Conservation (phyloP, 2,329 filamentous ascomycete species). For the Trichophaea hybrida region DNA sequence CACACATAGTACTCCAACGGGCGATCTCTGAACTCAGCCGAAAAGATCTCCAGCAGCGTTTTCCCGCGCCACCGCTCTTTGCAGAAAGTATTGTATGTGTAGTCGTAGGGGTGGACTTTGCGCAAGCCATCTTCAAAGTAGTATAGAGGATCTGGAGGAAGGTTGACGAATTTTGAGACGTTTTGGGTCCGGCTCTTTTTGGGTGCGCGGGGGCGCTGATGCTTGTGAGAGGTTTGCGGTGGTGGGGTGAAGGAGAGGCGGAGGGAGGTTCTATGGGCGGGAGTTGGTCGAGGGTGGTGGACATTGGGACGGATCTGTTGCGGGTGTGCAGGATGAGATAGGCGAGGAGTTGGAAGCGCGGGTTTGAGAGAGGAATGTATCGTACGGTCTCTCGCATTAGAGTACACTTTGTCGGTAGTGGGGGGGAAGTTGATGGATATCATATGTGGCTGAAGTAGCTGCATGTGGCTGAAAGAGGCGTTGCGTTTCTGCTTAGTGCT, state of each 20-base stretch:
- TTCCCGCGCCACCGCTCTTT: conserved; percentile 86
- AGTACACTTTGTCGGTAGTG: background rate
- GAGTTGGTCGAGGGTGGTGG: background rate
- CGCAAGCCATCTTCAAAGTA: conserved; percentile 70
- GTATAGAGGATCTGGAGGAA: conserved; percentile 37
- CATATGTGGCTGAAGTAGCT: no score
- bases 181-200: background rate
- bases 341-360: conserved; percentile 3
- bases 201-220: background rate
- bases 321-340: background rate
- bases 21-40: conserved; percentile 80
- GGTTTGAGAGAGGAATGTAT: background rate
- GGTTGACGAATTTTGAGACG: conserved; percentile 14
- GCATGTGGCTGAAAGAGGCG: no score
- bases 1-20: conserved; percentile 70
- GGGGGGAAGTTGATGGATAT: no score
- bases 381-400: background rate
- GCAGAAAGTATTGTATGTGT: conserved; percentile 86
- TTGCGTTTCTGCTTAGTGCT: no score
- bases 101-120: conserved; percentile 74
- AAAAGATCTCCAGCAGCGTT: conserved; percentile 71
- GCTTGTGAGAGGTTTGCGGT: no score
- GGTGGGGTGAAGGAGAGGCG: background rate
- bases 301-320: background rate
- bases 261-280: background rate